Evolutionary conservation across 164 flowering plant genomes (phyloP).

Genomic region (Chimonanthus salicifolius): DNA sequence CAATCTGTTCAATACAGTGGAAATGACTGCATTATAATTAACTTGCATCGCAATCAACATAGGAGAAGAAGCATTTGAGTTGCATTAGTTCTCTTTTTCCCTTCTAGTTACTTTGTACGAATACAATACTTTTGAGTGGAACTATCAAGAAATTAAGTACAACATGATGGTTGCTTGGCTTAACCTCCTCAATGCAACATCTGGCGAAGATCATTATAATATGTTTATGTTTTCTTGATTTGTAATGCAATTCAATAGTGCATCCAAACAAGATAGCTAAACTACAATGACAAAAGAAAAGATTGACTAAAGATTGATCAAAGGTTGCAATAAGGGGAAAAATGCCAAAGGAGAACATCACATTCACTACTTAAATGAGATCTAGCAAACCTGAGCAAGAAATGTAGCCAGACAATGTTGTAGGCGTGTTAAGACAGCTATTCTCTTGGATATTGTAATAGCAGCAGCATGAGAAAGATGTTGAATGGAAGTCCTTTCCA

Average conservation of each 20-base stretch:
- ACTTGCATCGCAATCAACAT: neutral
- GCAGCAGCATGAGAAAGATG: constrained; percentile 52
- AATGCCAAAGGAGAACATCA: neutral
- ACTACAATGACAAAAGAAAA: neutral
- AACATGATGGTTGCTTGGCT: neutral
- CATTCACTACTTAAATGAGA: neutral
- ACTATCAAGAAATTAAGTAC: neutral
- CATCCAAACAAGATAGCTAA: neutral
- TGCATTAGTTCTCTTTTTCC: neutral
- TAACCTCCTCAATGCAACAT: neutral
- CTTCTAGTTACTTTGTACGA: neutral
- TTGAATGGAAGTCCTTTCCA: constrained; percentile 47
- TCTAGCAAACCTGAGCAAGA: constrained; percentile 67
- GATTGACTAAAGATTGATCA: neutral
- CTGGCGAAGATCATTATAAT: neutral
- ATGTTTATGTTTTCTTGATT: neutral
- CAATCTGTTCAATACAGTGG: neutral
- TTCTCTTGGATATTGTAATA: constrained; percentile 58
- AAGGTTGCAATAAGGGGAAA: neutral
- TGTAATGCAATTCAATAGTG: neutral
- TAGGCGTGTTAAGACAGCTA: constrained; percentile 46
- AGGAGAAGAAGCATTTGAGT: neutral
- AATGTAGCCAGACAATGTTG: constrained; percentile 61
- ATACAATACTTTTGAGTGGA: neutral
- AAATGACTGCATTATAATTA: neutral